Conservation (phyloP, 2,329 filamentous ascomycete genomes). For the Fusarium poae region DNA sequence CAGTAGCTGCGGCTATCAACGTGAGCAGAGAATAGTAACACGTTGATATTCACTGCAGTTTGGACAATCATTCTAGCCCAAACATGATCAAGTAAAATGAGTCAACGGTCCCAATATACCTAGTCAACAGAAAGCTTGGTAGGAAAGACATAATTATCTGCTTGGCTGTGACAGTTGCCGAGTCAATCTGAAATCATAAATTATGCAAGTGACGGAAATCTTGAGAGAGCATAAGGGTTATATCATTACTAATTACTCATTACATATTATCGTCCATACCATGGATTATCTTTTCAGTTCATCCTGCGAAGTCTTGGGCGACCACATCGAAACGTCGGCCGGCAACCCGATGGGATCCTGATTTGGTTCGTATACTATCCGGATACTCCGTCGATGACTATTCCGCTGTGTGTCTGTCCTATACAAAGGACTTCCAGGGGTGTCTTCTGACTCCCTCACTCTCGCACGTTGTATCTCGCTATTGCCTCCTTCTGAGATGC, state of each 20-base stretch:
- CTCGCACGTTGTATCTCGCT: background rate
- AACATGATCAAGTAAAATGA: background rate
- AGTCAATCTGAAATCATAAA: background rate
- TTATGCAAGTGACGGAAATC: rapidly evolving
- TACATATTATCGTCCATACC: background rate
- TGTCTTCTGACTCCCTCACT: background rate
- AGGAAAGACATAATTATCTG: background rate
- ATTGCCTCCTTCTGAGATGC: background rate
- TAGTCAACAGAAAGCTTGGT: background rate
- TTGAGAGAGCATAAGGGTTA: background rate
- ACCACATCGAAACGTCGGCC: background rate
- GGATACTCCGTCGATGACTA: background rate
- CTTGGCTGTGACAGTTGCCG: rapidly evolving
- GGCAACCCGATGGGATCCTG: slow-evolving; percentile 14
- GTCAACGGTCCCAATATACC: too few relatives aligned
- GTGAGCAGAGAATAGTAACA: background rate
- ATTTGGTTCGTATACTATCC: background rate
- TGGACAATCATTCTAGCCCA: background rate
- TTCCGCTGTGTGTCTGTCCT: background rate
- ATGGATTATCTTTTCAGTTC: background rate
- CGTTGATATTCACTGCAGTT: background rate
- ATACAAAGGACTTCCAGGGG: background rate
- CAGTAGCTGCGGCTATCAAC: rapidly evolving
- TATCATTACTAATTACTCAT: slow-evolving; percentile 7
- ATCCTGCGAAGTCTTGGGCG: slow-evolving; percentile 7